Conservation (phyloP, 1,139 yeast genomes). For the Debaryomyces psychrophilus region DNA sequence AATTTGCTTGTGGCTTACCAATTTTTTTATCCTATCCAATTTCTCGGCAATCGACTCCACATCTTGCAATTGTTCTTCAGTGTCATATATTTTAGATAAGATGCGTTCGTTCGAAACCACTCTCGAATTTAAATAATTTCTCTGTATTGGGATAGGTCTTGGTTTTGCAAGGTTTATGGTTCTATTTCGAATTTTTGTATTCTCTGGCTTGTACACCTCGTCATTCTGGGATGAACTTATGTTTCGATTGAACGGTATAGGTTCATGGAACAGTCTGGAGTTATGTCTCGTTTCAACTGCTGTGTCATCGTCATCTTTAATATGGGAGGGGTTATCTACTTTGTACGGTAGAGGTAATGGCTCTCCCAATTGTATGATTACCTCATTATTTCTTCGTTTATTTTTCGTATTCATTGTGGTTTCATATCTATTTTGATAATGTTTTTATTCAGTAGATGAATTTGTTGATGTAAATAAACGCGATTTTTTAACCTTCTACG, state of each 20-base stretch:
- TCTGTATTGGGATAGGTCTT: constrained; percentile 9
- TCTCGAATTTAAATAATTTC: constrained; percentile 2
- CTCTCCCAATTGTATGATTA: constrained; percentile 29
- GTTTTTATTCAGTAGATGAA: not conserved
- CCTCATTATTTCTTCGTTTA: constrained; percentile 12
- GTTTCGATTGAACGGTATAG: constrained; percentile 1
- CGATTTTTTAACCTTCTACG: constrained; percentile 3
- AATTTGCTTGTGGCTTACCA: not conserved
- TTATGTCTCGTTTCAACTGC: constrained; percentile 20
- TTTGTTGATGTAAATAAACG: constrained; percentile 9
- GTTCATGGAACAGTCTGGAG: constrained; percentile 1
- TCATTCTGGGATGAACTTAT: not conserved
- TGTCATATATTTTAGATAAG: not conserved
- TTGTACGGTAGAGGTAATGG: constrained; percentile 43
- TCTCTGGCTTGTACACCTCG: not conserved
- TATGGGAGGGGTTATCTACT: constrained; percentile 11
- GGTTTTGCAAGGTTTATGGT: constrained; percentile 4
- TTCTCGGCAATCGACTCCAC: constrained; percentile 5
- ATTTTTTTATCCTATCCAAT: constrained; percentile 4
- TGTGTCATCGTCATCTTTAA: constrained; percentile 21
- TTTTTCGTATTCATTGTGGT: constrained; percentile 6
- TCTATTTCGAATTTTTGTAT: not conserved
- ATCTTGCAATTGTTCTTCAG: not conserved
- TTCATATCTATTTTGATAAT: not conserved
- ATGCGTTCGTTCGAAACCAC: not conserved